phyloP scores from a whole-genome alignment of 495 filamentous ascomycete species.

The Daldinia childiae region DNA sequence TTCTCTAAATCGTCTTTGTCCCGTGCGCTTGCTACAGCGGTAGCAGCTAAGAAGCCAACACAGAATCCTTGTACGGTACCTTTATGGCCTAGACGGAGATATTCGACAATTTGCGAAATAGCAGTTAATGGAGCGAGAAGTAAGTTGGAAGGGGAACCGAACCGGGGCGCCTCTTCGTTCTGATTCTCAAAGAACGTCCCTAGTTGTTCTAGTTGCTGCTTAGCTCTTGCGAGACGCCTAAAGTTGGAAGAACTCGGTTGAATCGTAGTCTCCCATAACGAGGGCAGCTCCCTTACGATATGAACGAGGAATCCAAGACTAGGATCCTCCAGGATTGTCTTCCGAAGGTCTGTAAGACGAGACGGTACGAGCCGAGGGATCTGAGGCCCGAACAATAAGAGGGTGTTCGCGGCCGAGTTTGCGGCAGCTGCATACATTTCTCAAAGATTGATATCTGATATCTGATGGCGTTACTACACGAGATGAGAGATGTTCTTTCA shows the following conservation, averaged over 20 bases:
- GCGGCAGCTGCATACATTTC: constrained; percentile 7
- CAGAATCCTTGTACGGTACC: constrained; percentile 22
- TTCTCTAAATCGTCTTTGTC: constrained; percentile 10
- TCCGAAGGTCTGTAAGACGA: constrained; percentile 20
- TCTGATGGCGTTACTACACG: background rate
- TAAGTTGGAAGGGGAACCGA: constrained; percentile 15
- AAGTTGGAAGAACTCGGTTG: constrained; percentile 1
- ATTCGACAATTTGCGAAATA: constrained; percentile 18
- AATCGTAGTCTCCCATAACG: constrained; percentile 9
- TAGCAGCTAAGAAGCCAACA: constrained; percentile 18
- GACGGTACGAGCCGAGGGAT: constrained; percentile 13
- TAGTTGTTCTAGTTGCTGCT: constrained; percentile 1
- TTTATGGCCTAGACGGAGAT: background rate
- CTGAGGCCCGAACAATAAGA: constrained; percentile 27
- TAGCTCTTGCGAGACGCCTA: background rate
- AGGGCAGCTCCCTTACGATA: constrained; percentile 12
- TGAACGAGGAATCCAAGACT: constrained; percentile 14
- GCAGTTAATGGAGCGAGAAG: constrained; percentile 22
- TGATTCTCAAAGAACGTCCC: constrained; percentile 11
- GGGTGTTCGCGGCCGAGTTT: constrained; percentile 10
- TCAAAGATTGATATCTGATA: background rate
- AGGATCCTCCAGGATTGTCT: constrained; percentile 6
- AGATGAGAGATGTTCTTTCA: background rate
- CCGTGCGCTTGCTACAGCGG: constrained; percentile 12
- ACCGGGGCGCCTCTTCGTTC: constrained; percentile 3